Evolutionary conservation across 2,329 filamentous ascomycete genomes (phyloP).

Genomic region (Fusarium stilboides): DNA sequence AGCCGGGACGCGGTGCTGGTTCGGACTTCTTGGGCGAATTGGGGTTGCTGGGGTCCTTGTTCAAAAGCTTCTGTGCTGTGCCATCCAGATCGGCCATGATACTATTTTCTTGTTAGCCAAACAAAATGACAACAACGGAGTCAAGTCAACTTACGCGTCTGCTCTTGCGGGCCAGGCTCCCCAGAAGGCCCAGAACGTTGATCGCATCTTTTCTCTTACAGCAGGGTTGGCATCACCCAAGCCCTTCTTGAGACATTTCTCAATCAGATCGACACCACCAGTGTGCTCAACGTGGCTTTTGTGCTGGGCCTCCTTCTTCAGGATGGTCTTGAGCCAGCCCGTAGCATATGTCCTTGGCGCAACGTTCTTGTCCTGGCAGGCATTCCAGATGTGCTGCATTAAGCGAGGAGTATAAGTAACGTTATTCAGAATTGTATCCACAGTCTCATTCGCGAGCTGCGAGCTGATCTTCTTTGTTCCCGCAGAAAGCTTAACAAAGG

Average conservation of each 20-base stretch:
- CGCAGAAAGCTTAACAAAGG: constrained; percentile 89
- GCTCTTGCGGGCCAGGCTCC: constrained; percentile 83
- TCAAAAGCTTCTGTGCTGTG: constrained; percentile 83
- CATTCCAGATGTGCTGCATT: constrained; percentile 86
- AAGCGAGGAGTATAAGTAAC: constrained; percentile 85
- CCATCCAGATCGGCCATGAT: constrained; percentile 85
- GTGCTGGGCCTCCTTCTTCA: constrained; percentile 83
- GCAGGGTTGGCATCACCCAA: constrained; percentile 91
- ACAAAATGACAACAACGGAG: neutral
- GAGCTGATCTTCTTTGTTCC: constrained; percentile 94
- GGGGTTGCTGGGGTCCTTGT: constrained; percentile 88
- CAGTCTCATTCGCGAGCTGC: constrained; percentile 83
- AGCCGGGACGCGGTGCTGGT: constrained; percentile 65
- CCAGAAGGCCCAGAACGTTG: constrained; percentile 89
- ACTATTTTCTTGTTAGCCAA: constrained; percentile 59
- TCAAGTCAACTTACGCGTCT: constrained; percentile 70
- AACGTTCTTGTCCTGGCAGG: constrained; percentile 93
- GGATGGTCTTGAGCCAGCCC: constrained; percentile 86
- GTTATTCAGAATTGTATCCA: constrained; percentile 85
- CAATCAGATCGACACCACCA: constrained; percentile 85
- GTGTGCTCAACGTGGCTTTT: constrained; percentile 87
- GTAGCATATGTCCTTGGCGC: constrained; percentile 85
- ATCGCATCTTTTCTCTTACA: constrained; percentile 88
- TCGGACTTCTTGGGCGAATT: constrained; percentile 73
- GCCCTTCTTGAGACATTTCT: constrained; percentile 91